Percentiles rank a stretch among this genome's conserved stretches.
These are phyloP conservation scores for Leishmania braziliensis DNA, from an alignment of 208 protist genomes.

Conservation along the genomic window DNA sequence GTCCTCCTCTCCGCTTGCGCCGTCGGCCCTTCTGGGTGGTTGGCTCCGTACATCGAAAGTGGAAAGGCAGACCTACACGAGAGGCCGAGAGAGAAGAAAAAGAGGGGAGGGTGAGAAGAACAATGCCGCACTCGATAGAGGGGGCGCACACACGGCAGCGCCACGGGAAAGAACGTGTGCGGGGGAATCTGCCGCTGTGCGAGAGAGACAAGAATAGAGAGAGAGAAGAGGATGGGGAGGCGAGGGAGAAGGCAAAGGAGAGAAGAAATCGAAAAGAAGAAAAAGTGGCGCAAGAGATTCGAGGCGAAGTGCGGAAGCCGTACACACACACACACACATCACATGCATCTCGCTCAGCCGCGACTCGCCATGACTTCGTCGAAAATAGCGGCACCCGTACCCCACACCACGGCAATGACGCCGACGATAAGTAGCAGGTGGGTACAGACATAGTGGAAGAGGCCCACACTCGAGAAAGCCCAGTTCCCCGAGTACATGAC, in stretches of 20 bases:
- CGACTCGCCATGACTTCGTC: too few species aligned
- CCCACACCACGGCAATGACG: slow-evolving; percentile 60
- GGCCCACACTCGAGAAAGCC: slow-evolving; percentile 35
- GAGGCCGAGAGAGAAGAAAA: not conserved
- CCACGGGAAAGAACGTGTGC: too few species aligned
- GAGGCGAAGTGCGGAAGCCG: not conserved
- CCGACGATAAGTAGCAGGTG: slow-evolving; percentile 62
- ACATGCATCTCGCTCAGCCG: not conserved
- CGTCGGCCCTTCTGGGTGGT: not conserved
- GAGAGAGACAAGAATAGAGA: too few species aligned
- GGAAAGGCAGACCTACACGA: not conserved
- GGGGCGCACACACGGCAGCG: not conserved
- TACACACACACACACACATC: not conserved
- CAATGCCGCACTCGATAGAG: not conserved
- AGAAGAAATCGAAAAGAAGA: not conserved
- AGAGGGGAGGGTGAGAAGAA: too few species aligned
- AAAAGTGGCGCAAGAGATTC: not conserved
- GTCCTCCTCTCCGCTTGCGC: not conserved
- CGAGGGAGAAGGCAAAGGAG: too few species aligned
- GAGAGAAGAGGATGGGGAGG: too few species aligned
- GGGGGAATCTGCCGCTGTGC: too few species aligned
- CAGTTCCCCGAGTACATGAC: slow-evolving; percentile 68
- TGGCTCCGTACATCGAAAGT: not conserved
- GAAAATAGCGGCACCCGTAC: too few species aligned
- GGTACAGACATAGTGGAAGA: slow-evolving; percentile 50